Conservation (phyloP, 495 filamentous ascomycete species). For the Aspergillus carlsbadensis region DNA sequence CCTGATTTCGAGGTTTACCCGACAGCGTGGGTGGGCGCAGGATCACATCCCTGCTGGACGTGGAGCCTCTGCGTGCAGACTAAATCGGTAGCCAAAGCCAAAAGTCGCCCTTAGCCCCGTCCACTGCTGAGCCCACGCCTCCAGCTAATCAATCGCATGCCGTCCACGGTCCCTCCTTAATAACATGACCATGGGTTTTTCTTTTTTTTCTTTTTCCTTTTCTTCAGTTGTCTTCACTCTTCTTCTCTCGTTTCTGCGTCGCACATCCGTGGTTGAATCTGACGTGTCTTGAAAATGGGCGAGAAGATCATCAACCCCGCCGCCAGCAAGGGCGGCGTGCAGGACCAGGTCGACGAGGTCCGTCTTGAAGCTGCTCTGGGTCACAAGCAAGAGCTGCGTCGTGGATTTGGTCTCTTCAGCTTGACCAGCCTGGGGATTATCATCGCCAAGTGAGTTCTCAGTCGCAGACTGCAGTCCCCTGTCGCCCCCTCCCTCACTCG, state of each 20-base stretch:
- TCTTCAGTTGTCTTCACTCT: background rate
- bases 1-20: too few species aligned
- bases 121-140: background rate
- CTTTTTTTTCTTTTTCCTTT: background rate
- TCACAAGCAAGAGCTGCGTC: constrained; percentile 17
- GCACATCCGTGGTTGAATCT: too few species aligned
- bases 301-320: background rate
- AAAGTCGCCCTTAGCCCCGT: too few species aligned
- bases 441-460: constrained; percentile 11
- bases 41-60: too few species aligned
- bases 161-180: too few species aligned
- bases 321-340: background rate
- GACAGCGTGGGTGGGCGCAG: too few species aligned
- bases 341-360: background rate
- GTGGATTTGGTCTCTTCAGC: constrained; percentile 14
- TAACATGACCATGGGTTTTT: background rate
- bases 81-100: too few species aligned
- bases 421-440: constrained; percentile 13
- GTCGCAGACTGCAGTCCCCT: too few species aligned
- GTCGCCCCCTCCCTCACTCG: background rate
- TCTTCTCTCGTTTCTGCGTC: background rate
- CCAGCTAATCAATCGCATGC: too few species aligned
- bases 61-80: too few species aligned
- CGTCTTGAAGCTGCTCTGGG: constrained; percentile 11
- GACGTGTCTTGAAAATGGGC: background rate